Percentiles rank a stretch among this genome's conserved stretches.
Conservation (phyloP, 2,329 filamentous ascomycete species). For the Xenosphaeropsis pyriputrescens region DNA sequence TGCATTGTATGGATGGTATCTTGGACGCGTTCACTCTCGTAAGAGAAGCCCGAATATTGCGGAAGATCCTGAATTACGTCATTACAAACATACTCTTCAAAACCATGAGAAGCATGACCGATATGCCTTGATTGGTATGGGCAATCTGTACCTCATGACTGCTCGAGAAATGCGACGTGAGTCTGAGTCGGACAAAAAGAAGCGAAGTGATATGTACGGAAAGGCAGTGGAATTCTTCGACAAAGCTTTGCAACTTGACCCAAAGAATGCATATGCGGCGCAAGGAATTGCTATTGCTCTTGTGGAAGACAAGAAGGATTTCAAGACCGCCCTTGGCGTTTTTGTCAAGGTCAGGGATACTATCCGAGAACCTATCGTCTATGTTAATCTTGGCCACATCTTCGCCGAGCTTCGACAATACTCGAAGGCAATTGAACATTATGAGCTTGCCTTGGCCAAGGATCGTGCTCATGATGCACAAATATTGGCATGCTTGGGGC, state of each 20-base stretch:
- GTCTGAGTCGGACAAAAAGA: slow-evolving; percentile 80
- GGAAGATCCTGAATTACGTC: slow-evolving; percentile 82
- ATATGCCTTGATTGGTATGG: slow-evolving; percentile 95
- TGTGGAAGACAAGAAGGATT: slow-evolving; percentile 87
- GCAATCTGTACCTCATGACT: slow-evolving; percentile 69
- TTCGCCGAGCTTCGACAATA: slow-evolving; percentile 86
- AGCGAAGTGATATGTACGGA: slow-evolving; percentile 72
- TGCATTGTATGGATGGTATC: slow-evolving; percentile 87
- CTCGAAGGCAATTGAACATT: slow-evolving; percentile 84
- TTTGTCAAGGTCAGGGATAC: slow-evolving; percentile 87
- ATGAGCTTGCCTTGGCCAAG: slow-evolving; percentile 61
- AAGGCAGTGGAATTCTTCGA: slow-evolving; percentile 97
- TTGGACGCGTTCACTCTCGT: slow-evolving; percentile 66
- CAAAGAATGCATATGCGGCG: slow-evolving; percentile 89
- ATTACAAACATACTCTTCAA: slow-evolving; percentile 93
- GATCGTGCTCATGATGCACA: slow-evolving; percentile 47
- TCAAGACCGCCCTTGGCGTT: slow-evolving; percentile 66
- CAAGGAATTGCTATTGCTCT: slow-evolving; percentile 92
- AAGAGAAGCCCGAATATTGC: slow-evolving; percentile 68
- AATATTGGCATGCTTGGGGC: slow-evolving; percentile 55
- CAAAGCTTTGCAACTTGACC: slow-evolving; percentile 88
- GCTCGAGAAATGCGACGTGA: slow-evolving; percentile 91
- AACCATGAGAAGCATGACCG: slow-evolving; percentile 93
- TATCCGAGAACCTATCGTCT: slow-evolving; percentile 74
- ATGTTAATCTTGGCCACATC: slow-evolving; percentile 85